These are phyloP conservation scores for Phytophthora parvispora DNA, from an alignment of 352 stramenopile species.

Conservation along the genomic window DNA sequence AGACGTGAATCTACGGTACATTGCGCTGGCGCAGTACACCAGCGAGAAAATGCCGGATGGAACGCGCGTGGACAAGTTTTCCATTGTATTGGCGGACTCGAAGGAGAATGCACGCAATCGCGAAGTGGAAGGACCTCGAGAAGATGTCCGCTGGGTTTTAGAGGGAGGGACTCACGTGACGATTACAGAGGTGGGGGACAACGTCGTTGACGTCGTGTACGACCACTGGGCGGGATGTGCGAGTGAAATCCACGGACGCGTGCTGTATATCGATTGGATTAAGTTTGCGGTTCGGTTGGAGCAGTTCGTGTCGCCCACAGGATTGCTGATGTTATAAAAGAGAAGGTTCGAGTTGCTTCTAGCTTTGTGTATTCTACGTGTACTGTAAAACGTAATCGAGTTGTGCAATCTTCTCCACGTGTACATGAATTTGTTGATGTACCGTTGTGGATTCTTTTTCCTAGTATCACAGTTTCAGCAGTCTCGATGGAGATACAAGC, in stretches of 20 bases:
- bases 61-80: background rate
- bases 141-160: slow-evolving; percentile 26
- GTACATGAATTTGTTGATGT: too few relatives aligned
- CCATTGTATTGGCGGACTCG: slow-evolving; percentile 20
- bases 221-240: slow-evolving; percentile 35
- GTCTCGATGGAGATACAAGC: slow-evolving; percentile 52
- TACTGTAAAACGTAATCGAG: too few relatives aligned
- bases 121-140: slow-evolving; percentile 6
- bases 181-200: slow-evolving; percentile 23
- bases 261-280: slow-evolving; percentile 50
- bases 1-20: background rate
- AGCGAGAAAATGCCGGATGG: background rate
- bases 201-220: slow-evolving; percentile 25
- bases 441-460: too few relatives aligned
- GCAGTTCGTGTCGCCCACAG: background rate
- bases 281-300: slow-evolving; percentile 37
- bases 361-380: too few relatives aligned
- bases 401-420: too few relatives aligned
- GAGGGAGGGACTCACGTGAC: slow-evolving; percentile 27
- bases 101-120: slow-evolving; percentile 17
- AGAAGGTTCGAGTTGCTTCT: too few relatives aligned
- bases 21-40: background rate
- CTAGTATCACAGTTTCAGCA: slow-evolving; percentile 17
- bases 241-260: slow-evolving; percentile 42
- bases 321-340: background rate